Evolutionary conservation across 176 grass and related monocot genomes (phyloP), one percentile per base, ranked within the genome.

Genomic region (Eragrostis curvula): DNA sequence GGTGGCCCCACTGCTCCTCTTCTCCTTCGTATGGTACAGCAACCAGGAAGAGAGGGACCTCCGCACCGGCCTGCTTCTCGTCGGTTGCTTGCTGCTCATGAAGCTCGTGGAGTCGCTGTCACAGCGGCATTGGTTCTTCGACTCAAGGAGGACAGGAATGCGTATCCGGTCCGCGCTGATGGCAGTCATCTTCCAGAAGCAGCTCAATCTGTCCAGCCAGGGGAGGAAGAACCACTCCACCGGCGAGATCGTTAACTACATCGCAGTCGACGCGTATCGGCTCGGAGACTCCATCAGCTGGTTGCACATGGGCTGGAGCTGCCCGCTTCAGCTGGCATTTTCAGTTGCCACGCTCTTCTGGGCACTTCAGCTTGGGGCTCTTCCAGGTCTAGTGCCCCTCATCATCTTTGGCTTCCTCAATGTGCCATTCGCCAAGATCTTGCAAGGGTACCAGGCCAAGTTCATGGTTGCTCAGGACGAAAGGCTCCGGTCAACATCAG

Each of bases 381-480:
- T 98, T 57, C 95, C 92, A 0, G 95, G 95, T 36, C 83, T 98
- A 3, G 88, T 94, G 20, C 95, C 95, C 28, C 70, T 98, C 0
- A 32, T 85, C 78, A 85, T 95, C 70, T 91, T 88, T 15, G 95
- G 92, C 18, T 56, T 93, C 77, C 81, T 92, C 84, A 95, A 98
- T 51, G 70, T 95, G 29, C 95, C 95, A 0, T 94, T 98, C 57
- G 95, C 95, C 0, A 98, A 77, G 75, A 14, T 91, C 9, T 30
- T 95, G 65, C 95, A 98, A 68, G 66, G 80, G 18, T 98, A 89
- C 75, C 95, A 95, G 51, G 68, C 90, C 13, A 89, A 82, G 72
- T 91, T 98, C 84, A 98, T 98, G 95, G 81, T 85, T 18, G 95
- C 95, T 2, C 92, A 98, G 83, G 95, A 98, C 27, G 81, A 88